phyloP scores from a whole-genome alignment of 768 basidiomycete species.

The Auricularia sp. region DNA sequence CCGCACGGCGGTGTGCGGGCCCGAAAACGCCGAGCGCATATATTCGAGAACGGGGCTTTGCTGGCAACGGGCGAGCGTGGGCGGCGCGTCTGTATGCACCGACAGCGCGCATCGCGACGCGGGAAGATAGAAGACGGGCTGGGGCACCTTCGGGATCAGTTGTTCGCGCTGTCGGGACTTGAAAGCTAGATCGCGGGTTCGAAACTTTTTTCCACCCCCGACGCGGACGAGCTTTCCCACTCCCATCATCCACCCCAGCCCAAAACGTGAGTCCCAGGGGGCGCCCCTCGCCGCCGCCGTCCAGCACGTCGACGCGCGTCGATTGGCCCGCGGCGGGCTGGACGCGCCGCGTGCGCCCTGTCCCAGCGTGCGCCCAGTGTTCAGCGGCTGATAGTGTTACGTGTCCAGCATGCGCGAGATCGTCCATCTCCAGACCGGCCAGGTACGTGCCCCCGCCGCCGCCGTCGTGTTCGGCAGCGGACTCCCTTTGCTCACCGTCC shows the following conservation, averaged over 20 bases:
- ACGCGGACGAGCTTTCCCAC: neutral
- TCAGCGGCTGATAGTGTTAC: neutral
- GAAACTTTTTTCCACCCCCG: neutral
- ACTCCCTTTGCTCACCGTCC: slow-evolving; percentile 2
- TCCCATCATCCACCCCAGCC: neutral
- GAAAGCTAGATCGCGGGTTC: neutral
- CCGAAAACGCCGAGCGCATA: no score
- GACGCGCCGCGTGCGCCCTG: neutral
- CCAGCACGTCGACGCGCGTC: neutral
- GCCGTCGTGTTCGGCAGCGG: neutral
- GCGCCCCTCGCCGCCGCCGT: neutral
- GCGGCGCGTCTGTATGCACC: neutral
- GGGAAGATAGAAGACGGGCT: no score
- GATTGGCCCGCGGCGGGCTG: neutral
- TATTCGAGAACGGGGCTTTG: no score
- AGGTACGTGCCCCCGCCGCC: slow-evolving; percentile 41
- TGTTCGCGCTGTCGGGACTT: no score
- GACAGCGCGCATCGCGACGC: no score
- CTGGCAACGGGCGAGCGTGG: neutral
- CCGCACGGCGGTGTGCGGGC: no score
- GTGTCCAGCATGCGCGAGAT: slow-evolving; percentile 89
- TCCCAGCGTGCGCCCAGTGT: neutral
- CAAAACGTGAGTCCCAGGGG: neutral
- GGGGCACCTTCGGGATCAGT: no score
- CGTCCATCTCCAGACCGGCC: slow-evolving; percentile 98